A percentile compares a stretch with the other conserved stretches of the same genome.
These are phyloP conservation scores for Schwanniomyces polymorphus DNA, from an alignment of 805 yeast species.

Conservation along the genomic window DNA sequence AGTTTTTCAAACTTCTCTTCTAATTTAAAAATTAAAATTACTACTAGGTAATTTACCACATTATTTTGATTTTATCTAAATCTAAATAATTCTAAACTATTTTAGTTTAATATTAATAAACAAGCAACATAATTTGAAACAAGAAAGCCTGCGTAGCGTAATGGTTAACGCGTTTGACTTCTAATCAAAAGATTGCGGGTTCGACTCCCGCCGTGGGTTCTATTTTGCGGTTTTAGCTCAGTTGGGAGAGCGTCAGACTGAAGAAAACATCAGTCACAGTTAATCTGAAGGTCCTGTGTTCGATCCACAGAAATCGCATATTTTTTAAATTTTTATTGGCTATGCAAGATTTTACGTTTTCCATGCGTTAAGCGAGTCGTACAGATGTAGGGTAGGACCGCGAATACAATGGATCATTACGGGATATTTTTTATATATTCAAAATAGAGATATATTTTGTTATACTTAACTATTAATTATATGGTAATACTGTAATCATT, in stretches of 20 bases:
- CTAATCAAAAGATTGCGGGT: slow-evolving; percentile 67
- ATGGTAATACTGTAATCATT: not conserved
- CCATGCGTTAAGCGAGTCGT: not conserved
- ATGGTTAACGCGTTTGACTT: slow-evolving; percentile 69
- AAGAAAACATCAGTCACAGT: slow-evolving; percentile 31
- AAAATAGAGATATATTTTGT: not conserved
- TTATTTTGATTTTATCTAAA: too few species aligned
- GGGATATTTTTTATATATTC: not conserved
- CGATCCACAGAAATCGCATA: slow-evolving; percentile 82
- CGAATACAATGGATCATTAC: not conserved
- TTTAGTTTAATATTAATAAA: too few species aligned
- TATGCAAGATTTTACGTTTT: not conserved
- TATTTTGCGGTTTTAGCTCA: slow-evolving; percentile 33
- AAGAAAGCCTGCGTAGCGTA: slow-evolving; percentile 46
- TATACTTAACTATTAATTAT: not conserved
- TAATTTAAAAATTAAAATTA: too few species aligned
- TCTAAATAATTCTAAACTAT: too few species aligned
- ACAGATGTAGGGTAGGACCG: not conserved
- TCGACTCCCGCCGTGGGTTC: slow-evolving; percentile 56
- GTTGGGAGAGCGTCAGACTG: slow-evolving; percentile 41
- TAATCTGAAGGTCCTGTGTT: slow-evolving; percentile 85
- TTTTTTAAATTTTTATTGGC: slow-evolving; percentile 12
- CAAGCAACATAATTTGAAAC: too few species aligned
- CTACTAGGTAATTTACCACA: too few species aligned
- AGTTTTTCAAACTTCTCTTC: too few species aligned